Conservation (phyloP, 2,329 filamentous ascomycete genomes). For the Ceratocystis huliohia region DNA sequence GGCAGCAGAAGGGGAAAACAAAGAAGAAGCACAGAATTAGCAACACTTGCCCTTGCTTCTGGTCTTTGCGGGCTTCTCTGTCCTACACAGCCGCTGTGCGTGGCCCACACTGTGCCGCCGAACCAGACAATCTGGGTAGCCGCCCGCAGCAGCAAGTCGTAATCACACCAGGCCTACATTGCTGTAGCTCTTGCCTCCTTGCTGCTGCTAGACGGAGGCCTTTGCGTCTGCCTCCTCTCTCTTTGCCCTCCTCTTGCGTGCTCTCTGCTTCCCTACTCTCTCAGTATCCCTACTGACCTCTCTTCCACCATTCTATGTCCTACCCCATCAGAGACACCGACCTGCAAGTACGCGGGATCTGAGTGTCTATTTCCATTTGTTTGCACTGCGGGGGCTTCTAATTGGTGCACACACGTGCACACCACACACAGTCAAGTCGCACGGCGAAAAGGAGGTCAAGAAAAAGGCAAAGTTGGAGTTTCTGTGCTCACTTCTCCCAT, state of each 20-base stretch:
- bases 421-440: not conserved
- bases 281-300: not conserved
- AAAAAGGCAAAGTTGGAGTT: not conserved
- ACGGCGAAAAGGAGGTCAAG: constrained; percentile 4
- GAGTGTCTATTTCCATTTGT: constrained; percentile 9
- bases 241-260: not conserved
- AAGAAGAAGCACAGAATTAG: not conserved
- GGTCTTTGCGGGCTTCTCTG: not conserved
- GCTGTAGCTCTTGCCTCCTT: not conserved
- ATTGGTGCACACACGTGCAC: not conserved
- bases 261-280: not conserved
- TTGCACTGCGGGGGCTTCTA: not conserved
- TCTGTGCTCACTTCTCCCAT: not conserved
- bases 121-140: not conserved
- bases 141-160: not conserved
- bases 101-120: not conserved
- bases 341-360: constrained; percentile 26
- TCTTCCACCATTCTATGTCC: constrained; percentile 20
- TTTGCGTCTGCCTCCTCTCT: not conserved
- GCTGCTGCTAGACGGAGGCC: not conserved
- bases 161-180: not conserved
- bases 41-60: not conserved
- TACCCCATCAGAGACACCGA: constrained; percentile 26
- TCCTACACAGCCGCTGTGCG: not conserved
- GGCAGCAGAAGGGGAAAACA: not conserved